Percentiles rank a stretch among this genome's conserved stretches.
These are phyloP conservation scores for Cutaneotrichosporon daszewskae DNA, from an alignment of 1,284 basidiomycete species.

Conservation along the genomic window DNA sequence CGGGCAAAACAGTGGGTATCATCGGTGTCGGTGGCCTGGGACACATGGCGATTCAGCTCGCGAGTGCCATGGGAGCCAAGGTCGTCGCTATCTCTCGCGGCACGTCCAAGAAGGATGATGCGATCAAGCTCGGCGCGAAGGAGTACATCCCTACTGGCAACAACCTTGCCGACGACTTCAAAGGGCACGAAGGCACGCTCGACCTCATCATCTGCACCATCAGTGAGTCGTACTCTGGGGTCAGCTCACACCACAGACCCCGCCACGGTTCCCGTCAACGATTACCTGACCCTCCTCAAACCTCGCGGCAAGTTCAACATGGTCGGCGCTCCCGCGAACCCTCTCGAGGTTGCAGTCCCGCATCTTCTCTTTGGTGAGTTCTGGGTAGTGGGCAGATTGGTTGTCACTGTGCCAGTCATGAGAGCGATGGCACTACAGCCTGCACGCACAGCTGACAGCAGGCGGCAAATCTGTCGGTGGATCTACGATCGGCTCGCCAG, in stretches of 20 bases:
- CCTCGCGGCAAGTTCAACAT: slow-evolving; percentile 43
- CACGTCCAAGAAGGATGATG: slow-evolving; percentile 49
- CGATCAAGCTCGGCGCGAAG: slow-evolving; percentile 50
- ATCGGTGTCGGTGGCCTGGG: slow-evolving; percentile 50
- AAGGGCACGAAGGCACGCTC: slow-evolving; percentile 36
- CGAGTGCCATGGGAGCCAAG: slow-evolving; percentile 56
- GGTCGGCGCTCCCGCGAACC: slow-evolving; percentile 45
- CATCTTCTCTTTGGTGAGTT: too few relatives aligned
- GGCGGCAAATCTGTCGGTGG: slow-evolving; percentile 16
- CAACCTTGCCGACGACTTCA: slow-evolving; percentile 28
- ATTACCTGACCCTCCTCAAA: slow-evolving; percentile 43
- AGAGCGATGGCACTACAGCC: too few relatives aligned
- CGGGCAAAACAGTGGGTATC: slow-evolving; percentile 52
- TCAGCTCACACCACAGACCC: too few relatives aligned
- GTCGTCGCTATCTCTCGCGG: slow-evolving; percentile 56
- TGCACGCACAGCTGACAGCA: too few relatives aligned
- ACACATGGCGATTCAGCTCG: slow-evolving; percentile 41
- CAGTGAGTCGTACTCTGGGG: slow-evolving; percentile 25
- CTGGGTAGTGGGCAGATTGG: too few relatives aligned
- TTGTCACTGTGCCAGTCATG: too few relatives aligned
- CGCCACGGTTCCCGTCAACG: slow-evolving; percentile 22
- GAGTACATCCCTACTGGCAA: slow-evolving; percentile 41
- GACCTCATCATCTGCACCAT: slow-evolving; percentile 50
- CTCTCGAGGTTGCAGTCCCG: too few relatives aligned
- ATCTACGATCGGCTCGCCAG: slow-evolving; percentile 43